Evolutionary conservation across 306 rosid genomes (phyloP).

Genomic region (Sechiopsis laciniata): DNA sequence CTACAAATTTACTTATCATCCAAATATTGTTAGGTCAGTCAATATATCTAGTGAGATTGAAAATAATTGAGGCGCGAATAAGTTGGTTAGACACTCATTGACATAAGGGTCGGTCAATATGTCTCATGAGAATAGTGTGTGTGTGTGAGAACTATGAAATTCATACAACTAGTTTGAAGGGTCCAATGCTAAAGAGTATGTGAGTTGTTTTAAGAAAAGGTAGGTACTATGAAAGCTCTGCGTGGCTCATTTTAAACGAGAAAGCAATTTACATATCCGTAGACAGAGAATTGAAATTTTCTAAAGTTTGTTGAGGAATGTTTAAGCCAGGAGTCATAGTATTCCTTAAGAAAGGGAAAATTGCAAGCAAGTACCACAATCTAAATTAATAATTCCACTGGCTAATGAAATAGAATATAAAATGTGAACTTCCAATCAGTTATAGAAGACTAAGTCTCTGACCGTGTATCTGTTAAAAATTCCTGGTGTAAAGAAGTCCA

Average conservation of each 20-base stretch:
- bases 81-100: too few species aligned
- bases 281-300: background rate
- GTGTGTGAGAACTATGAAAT: background rate
- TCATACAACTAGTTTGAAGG: background rate
- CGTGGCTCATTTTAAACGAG: background rate
- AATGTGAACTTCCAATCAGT: background rate
- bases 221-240: background rate
- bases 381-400: background rate
- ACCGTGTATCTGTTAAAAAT: background rate
- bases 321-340: background rate
- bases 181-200: background rate
- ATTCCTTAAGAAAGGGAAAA: conserved; percentile 6
- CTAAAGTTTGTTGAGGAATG: background rate
- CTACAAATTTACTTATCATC: too few species aligned
- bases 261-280: background rate
- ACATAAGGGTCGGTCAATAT: too few species aligned
- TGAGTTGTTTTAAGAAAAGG: background rate
- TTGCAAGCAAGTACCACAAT: background rate
- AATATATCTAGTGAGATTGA: too few species aligned
- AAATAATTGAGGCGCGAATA: too few species aligned
- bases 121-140: too few species aligned
- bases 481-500: background rate
- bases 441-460: background rate
- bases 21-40: too few species aligned
- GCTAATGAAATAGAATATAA: background rate